A percentile compares a stretch with the other conserved stretches of the same genome.
phyloP scores from a whole-genome alignment of 495 filamentous ascomycete species.

The Trichocladium uniseriatum region DNA sequence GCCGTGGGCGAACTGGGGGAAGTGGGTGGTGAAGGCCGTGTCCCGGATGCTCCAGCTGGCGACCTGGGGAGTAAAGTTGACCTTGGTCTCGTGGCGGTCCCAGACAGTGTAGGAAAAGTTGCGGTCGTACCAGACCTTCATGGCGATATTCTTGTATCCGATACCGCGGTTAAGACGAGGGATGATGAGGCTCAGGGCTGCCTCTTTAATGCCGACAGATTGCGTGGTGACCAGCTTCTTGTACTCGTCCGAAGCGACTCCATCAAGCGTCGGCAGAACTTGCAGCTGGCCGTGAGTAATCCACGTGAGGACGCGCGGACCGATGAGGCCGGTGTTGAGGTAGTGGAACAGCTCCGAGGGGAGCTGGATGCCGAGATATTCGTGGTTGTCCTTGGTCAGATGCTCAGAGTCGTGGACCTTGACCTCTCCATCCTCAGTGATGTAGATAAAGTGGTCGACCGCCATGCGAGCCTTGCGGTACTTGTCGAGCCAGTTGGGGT shows the following conservation, averaged over 20 bases:
- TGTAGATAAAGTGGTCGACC: conserved; percentile 77
- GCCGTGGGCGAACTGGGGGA: conserved; percentile 42
- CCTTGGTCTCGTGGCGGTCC: conserved; percentile 44
- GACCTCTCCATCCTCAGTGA: conserved; percentile 65
- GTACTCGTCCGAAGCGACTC: conserved; percentile 71
- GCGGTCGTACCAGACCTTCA: conserved; percentile 80
- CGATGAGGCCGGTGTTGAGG: conserved; percentile 70
- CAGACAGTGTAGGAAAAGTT: conserved; percentile 54
- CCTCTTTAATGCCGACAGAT: conserved; percentile 60
- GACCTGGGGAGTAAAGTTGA: conserved; percentile 51
- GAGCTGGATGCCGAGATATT: conserved; percentile 79
- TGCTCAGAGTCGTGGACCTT: conserved; percentile 58
- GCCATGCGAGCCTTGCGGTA: conserved; percentile 76
- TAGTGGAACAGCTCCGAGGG: conserved; percentile 92
- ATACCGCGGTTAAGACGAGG: conserved; percentile 74
- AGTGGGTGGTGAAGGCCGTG: conserved; percentile 37
- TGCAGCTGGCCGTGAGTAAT: conserved; percentile 67
- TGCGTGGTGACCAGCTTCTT: conserved; percentile 63
- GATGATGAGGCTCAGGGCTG: conserved; percentile 65
- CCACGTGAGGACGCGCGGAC: conserved; percentile 70
- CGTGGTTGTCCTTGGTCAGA: conserved; percentile 71
- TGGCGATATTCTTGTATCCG: conserved; percentile 60
- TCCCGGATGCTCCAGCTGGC: conserved; percentile 66
- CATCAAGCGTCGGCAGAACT: conserved; percentile 69
- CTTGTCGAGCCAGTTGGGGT: conserved; percentile 69